Evolutionary conservation across 352 stramenopile genomes (phyloP).

Genomic region (Pythium aquatile): DNA sequence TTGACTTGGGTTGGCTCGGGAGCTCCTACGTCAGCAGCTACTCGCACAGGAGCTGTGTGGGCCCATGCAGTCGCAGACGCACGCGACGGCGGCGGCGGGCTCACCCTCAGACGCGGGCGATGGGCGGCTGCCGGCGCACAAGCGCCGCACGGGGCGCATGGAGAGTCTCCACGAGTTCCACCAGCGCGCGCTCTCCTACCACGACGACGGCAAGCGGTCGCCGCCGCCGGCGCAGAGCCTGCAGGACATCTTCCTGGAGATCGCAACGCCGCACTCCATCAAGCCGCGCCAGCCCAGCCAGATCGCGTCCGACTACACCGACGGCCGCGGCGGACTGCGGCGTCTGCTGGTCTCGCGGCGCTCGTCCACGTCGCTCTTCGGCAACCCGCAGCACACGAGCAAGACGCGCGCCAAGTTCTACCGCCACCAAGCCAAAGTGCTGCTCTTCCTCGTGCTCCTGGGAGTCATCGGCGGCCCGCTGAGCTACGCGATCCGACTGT

Average conservation of each 20-base stretch:
- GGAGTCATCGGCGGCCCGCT: conserved; percentile 78
- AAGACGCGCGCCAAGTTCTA: conserved; percentile 53
- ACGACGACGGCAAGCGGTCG: conserved; percentile 29
- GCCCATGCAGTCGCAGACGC: background rate
- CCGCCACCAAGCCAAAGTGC: conserved; percentile 58
- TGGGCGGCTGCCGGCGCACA: conserved; percentile 54
- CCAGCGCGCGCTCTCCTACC: conserved; percentile 66
- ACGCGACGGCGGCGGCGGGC: background rate
- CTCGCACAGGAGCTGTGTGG: background rate
- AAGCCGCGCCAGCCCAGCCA: conserved; percentile 7
- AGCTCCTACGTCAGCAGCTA: conserved; percentile 2
- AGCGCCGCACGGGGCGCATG: conserved; percentile 70
- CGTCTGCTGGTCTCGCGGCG: conserved; percentile 36
- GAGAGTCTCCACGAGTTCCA: conserved; percentile 82
- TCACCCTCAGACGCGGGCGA: conserved; percentile 26
- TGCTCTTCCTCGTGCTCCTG: conserved; percentile 77
- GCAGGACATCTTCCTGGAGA: conserved; percentile 21
- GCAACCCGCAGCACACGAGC: conserved; percentile 39
- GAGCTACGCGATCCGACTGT: conserved; percentile 72
- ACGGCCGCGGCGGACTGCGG: conserved; percentile 47
- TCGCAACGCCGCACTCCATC: conserved; percentile 4
- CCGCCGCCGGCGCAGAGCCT: conserved; percentile 15
- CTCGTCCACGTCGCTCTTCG: conserved; percentile 64
- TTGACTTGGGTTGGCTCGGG: background rate
- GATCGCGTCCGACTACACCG: conserved; percentile 31